Conservation (phyloP, 2,329 filamentous ascomycete species). For the Apiospora pterosperma region DNA sequence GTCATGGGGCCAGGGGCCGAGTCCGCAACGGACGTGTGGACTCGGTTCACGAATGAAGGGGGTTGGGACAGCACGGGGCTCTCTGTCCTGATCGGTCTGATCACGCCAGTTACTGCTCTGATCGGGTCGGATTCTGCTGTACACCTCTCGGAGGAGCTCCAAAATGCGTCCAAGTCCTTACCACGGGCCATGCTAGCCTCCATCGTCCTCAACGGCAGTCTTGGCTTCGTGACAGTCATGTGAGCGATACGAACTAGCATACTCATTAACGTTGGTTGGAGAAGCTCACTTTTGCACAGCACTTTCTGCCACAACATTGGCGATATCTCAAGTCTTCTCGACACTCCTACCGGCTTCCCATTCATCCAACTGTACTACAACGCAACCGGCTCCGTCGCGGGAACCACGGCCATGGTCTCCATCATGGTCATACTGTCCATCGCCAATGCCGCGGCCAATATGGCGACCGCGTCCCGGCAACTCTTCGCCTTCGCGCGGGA, state of each 20-base stretch:
- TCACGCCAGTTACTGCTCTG: conserved; percentile 32
- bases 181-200: conserved; percentile 32
- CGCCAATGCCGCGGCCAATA: conserved; percentile 34
- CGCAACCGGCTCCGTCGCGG: conserved; percentile 30
- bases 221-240: conserved; percentile 25
- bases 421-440: conserved; percentile 37
- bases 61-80: conserved; percentile 30
- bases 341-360: conserved; percentile 25
- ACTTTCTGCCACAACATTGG: conserved; percentile 32
- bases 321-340: conserved; percentile 25
- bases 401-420: conserved; percentile 43
- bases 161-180: conserved; percentile 25
- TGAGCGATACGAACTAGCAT: neutral
- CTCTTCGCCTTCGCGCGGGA: conserved; percentile 42
- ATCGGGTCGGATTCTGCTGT: conserved; percentile 28
- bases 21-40: conserved; percentile 21
- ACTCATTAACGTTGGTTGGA: neutral
- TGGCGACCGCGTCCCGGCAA: conserved; percentile 31
- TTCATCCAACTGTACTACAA: conserved; percentile 29
- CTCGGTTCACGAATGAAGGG: conserved; percentile 27
- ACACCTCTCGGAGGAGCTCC: conserved; percentile 34
- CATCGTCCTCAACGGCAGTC: conserved; percentile 26
- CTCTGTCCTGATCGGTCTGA: conserved; percentile 34
- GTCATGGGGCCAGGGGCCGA: conserved; percentile 29
- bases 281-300: conserved; percentile 20